Percentiles rank a stretch among this genome's conserved stretches.
Conservation (phyloP, 1,284 basidiomycete species). For the Serendipita sp. region DNA sequence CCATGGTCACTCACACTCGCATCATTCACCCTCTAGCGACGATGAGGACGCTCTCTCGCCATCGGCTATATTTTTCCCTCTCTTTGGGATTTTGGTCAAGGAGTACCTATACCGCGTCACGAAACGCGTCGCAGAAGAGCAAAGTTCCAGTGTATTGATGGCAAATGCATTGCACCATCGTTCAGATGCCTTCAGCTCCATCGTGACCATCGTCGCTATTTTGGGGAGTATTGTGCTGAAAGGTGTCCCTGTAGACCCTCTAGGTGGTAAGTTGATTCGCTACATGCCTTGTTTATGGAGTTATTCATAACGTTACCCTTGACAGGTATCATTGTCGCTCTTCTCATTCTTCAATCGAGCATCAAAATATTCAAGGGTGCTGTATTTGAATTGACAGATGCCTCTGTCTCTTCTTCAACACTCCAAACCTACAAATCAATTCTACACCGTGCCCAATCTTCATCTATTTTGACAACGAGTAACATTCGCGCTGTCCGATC, state of each 20-base stretch:
- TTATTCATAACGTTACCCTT: neutral
- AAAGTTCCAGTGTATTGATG: constrained; percentile 77
- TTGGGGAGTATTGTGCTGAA: constrained; percentile 75
- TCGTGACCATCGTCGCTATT: constrained; percentile 81
- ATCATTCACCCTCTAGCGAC: constrained; percentile 26
- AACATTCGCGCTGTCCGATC: constrained; percentile 64
- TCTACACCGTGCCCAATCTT: constrained; percentile 39
- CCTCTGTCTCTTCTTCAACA: constrained; percentile 53
- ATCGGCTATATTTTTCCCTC: constrained; percentile 94
- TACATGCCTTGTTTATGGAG: constrained; percentile 10
- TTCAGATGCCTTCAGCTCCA: constrained; percentile 81
- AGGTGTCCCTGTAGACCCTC: constrained; percentile 80
- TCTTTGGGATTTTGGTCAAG: constrained; percentile 65
- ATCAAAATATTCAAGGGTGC: constrained; percentile 55
- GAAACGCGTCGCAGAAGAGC: constrained; percentile 76
- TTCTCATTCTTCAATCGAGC: constrained; percentile 84
- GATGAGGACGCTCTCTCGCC: constrained; percentile 53
- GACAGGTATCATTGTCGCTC: constrained; percentile 68
- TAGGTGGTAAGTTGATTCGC: constrained; percentile 53
- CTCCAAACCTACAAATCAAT: constrained; percentile 37
- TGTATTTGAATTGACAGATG: constrained; percentile 75
- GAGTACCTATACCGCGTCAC: constrained; percentile 89
- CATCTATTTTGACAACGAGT: constrained; percentile 37
- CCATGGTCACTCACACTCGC: constrained; percentile 38
- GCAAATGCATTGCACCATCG: constrained; percentile 93